phyloP scores from a whole-genome alignment of 1,139 yeast genomes.

The Kurtzmaniella quercitrusa region DNA sequence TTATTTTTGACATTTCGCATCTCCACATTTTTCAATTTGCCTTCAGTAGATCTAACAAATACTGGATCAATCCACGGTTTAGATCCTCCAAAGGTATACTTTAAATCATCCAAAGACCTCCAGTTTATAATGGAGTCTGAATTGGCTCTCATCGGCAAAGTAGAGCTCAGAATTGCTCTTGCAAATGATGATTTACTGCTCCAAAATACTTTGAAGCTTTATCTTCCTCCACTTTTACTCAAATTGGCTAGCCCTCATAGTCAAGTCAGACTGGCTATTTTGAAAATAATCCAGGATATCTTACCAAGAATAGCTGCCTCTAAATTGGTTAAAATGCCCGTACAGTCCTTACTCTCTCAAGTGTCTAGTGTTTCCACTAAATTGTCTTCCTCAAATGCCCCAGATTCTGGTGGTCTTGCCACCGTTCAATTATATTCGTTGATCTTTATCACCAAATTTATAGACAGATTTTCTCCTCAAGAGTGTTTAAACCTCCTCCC shows the following conservation, averaged over 20 bases:
- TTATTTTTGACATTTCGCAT: too few relatives aligned
- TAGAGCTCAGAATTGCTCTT: conserved; percentile 78
- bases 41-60: too few relatives aligned
- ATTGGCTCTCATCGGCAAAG: conserved; percentile 60
- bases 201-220: conserved; percentile 54
- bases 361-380: conserved; percentile 28
- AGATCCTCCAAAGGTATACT: not conserved
- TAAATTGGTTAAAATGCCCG: conserved; percentile 55
- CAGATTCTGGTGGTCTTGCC: conserved; percentile 44
- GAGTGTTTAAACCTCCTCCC: conserved; percentile 45
- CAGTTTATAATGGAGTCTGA: conserved; percentile 35
- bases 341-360: conserved; percentile 57
- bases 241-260: conserved; percentile 72
- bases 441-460: conserved; percentile 61
- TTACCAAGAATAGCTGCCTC: conserved; percentile 64
- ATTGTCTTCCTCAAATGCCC: conserved; percentile 34
- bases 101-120: not conserved
- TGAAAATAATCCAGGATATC: conserved; percentile 62
- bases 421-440: conserved; percentile 63
- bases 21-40: too few relatives aligned
- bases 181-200: conserved; percentile 68
- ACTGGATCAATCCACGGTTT: not conserved
- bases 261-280: conserved; percentile 64
- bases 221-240: conserved; percentile 72
- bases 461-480: conserved; percentile 42